These are phyloP conservation scores for Gardenia jasminoides DNA, from an alignment of 257 asterid genomes.

Conservation along the genomic window DNA sequence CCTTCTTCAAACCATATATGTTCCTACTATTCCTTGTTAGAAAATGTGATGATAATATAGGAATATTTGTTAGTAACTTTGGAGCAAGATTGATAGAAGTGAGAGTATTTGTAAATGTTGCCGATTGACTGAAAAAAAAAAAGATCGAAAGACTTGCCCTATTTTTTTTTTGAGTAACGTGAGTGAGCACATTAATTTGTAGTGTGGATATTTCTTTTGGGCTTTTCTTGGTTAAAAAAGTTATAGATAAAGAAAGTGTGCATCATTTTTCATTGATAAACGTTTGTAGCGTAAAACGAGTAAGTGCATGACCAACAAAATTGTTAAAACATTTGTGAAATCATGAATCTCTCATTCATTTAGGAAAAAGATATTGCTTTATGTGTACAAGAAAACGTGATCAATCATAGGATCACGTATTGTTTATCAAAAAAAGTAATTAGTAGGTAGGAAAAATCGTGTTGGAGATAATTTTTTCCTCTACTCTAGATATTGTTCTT, in stretches of 20 bases:
- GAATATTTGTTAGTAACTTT: background rate
- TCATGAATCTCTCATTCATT: background rate
- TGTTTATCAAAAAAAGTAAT: background rate
- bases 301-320: background rate
- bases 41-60: constrained; percentile 1
- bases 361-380: background rate
- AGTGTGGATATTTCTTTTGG: background rate
- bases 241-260: background rate
- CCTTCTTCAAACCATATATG: too few species aligned
- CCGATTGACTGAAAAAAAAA: too few species aligned
- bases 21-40: background rate
- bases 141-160: background rate
- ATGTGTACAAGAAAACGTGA: background rate
- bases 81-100: background rate
- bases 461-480: too few species aligned
- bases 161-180: background rate
- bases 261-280: background rate
- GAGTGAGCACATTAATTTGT: background rate
- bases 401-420: background rate
- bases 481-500: background rate
- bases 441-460: background rate
- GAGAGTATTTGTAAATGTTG: too few species aligned
- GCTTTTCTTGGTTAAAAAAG: background rate
- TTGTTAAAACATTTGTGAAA: background rate
- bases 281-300: background rate